Evolutionary conservation across 208 protist genomes (phyloP), one percentile per base, ranked within the genome.

Genomic region (Wallacemonas sp.): DNA sequence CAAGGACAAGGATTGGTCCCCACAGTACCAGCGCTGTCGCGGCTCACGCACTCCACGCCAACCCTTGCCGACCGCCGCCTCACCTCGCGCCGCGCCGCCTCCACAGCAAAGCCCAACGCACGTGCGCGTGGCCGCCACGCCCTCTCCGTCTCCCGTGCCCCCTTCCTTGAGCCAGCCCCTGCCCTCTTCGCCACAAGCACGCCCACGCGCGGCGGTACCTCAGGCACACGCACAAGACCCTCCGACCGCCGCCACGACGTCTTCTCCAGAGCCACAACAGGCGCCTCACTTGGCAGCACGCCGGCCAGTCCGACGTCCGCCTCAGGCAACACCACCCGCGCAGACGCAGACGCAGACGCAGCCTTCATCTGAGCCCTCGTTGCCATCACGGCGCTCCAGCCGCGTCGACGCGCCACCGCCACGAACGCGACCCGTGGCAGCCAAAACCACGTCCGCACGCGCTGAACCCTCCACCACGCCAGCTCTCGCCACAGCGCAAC

Each of bases 1-100:
- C n/a, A 58, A 58, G 51, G 51, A 58, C 51, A 58, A 58, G 51
- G 6, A 15, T 6, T 42, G 51, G 51, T 33, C 51, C n/a, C 51
- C 51, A n/a, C 51, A 58, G 30, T 58, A 58, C 28, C 17, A 9
- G 14, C 51, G 51, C 0, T 31, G 51, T 21, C n/a, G n/a, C n/a
- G 4, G 28, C 28, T 58, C 51, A 39, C 51, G 2, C 30, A 58
- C 51, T 2, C 51, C 51, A 9, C 51, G 51, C 4, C 51, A 58
- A 1, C 51, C 51, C 30, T 31, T 41, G 24, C 46, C 46, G 22
- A 54, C 46, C 24, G 17, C 0, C 17, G 8, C 6, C 12, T 58
- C 51, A 6, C 51, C 1, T 6, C 51, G 51, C 9, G 0, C 28
- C 28, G 51, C 51, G 6, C 51, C 51, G 14, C 30, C 51, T 9